Evolutionary conservation across 139 green algal species (phyloP), one percentile per base, ranked within the genome.

Genomic region (Chlamydomonas asymmetrica): DNA sequence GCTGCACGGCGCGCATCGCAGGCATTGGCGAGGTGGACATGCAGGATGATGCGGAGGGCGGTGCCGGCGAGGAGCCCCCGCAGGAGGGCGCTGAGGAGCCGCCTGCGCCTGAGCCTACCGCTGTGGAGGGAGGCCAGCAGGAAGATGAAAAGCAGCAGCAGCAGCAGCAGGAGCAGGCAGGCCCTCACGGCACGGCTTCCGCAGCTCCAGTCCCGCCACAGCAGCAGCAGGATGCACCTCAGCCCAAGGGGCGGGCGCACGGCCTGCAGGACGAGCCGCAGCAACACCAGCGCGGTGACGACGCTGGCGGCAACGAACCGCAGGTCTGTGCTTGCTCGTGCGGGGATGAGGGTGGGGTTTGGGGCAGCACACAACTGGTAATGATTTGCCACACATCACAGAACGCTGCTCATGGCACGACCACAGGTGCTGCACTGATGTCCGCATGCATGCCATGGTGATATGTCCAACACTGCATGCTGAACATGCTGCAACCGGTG

Each of bases 131-230:
- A 18, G 40, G 3, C 18, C 38, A 66, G 35, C 56, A 59, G 48
- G 63, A 68, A 29, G 57, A 82, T 7, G 59, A 66, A 29, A 60
- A 80, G 64, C 40, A 71, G 29, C 59, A 75, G 45, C 32, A 80
- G 54, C 65, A 71, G 20, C 49, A 80, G 52, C 64, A 86, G 48
- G 49, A 87, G 39, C 78, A 89, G 62, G 85, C 87, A 18, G 88
- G 90, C 1, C 88, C 85, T 0, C 35, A 71, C n/a, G 90, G 88
- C n/a, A 39, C 87, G 38, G 64, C 81, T 31, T 84, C 82, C 29
- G 76, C 80, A 1, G 84, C 83, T 13, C 79, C 79, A 37, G 67
- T 66, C n/a, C n/a, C n/a, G n/a, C n/a, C n/a, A n/a, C n/a, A n/a
- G n/a, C n/a, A n/a, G n/a, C n/a, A n/a, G n/a, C n/a, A n/a, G 3